phyloP scores from a whole-genome alignment of 352 stramenopile species.

The Phytophthora pinifolia region DNA sequence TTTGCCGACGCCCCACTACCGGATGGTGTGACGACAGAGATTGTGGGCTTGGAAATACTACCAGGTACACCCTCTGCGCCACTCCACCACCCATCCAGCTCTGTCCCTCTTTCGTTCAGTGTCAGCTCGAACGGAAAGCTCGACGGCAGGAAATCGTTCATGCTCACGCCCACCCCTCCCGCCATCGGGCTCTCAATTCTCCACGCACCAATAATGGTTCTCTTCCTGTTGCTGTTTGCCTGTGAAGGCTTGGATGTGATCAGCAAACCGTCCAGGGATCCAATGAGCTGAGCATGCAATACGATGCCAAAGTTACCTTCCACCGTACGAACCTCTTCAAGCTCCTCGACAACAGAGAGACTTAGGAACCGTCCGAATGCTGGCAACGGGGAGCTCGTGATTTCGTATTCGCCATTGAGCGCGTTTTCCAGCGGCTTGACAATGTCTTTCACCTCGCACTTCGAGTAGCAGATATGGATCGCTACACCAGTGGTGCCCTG shows the following conservation, averaged over 20 bases:
- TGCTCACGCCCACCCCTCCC: conserved; percentile 30
- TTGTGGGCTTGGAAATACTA: conserved; percentile 16
- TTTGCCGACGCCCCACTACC: conserved; percentile 12
- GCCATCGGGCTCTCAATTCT: conserved; percentile 44
- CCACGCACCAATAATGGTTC: conserved; percentile 68
- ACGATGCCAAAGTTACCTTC: conserved; percentile 80
- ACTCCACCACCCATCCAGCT: conserved; percentile 83
- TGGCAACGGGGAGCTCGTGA: conserved; percentile 40
- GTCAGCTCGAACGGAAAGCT: conserved; percentile 72
- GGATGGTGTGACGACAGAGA: conserved; percentile 20
- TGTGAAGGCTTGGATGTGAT: conserved; percentile 40
- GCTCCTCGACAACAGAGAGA: conserved; percentile 57
- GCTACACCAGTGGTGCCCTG: conserved; percentile 71
- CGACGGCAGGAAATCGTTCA: conserved; percentile 64
- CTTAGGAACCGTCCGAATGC: conserved; percentile 59
- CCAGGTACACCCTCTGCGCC: conserved; percentile 36
- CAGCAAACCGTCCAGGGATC: conserved; percentile 58
- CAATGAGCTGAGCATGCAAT: conserved; percentile 56
- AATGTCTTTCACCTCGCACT: conserved; percentile 54
- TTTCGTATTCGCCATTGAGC: conserved; percentile 83
- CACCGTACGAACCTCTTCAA: conserved; percentile 46
- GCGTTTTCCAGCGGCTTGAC: conserved; percentile 56
- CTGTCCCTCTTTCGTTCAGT: conserved; percentile 47
- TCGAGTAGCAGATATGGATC: conserved; percentile 78
- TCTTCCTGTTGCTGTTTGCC: conserved; percentile 21